These are phyloP conservation scores for Medicago arabica DNA, from an alignment of 306 rosid genomes.

Conservation along the genomic window DNA sequence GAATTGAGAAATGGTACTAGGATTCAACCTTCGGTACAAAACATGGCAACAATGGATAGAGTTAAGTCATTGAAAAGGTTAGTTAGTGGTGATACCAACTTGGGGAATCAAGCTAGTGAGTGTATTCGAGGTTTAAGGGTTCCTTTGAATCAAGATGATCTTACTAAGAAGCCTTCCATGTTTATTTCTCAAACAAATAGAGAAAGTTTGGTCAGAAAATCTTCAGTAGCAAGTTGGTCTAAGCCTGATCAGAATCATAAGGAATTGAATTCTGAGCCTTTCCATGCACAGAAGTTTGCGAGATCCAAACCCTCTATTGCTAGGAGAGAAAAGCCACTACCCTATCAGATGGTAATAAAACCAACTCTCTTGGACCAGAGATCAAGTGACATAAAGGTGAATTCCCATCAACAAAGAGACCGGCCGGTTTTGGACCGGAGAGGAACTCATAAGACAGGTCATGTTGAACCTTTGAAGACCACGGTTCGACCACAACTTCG, in stretches of 20 bases:
- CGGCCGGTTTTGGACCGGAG: slow-evolving; percentile 5
- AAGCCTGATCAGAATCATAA: slow-evolving; percentile 5
- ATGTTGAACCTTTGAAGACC: slow-evolving; percentile 14
- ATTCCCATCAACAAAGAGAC: slow-evolving; percentile 41
- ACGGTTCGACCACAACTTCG: slow-evolving; percentile 5
- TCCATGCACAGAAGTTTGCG: slow-evolving; percentile 10
- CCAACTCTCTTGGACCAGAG: slow-evolving; percentile 55
- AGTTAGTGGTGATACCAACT: slow-evolving; percentile 24
- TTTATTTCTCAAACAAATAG: slow-evolving; percentile 20
- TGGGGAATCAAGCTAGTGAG: slow-evolving; percentile 40
- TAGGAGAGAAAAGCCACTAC: slow-evolving; percentile 31
- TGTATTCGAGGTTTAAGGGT: slow-evolving; percentile 63
- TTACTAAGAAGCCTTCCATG: slow-evolving; percentile 30
- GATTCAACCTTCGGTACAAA: slow-evolving; percentile 24
- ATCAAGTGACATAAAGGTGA: slow-evolving; percentile 39
- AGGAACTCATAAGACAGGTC: slow-evolving; percentile 32
- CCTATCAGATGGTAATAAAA: slow-evolving; percentile 42
- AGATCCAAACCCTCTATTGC: slow-evolving; percentile 20
- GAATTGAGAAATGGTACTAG: slow-evolving; percentile 29
- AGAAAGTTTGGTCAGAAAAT: slow-evolving; percentile 34
- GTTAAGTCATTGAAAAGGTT: slow-evolving; percentile 42
- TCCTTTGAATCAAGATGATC: slow-evolving; percentile 40
- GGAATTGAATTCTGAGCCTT: slow-evolving; percentile 24
- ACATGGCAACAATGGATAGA: slow-evolving; percentile 30
- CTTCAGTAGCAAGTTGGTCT: slow-evolving; percentile 12